Base-by-base conservation (phyloP, 2,329 filamentous ascomycete genomes). In the Pseudogymnoascus sp. region DNA sequence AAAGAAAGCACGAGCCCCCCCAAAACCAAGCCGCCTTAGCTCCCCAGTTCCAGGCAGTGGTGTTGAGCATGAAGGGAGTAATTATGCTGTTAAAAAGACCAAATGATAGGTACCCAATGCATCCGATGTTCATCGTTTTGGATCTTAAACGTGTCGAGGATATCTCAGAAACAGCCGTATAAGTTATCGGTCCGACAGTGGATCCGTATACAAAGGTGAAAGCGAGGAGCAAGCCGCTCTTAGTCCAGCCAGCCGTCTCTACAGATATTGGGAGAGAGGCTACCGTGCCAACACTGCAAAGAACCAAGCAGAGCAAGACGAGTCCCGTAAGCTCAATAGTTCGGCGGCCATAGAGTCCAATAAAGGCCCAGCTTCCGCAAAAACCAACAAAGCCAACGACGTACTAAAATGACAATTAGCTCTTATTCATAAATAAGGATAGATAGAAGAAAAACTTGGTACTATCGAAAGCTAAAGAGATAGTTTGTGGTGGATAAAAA, bases 1-100 rank as follows among this genome's bases (percentile, higher is more conserved):
- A 77, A 5, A 74, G 61, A 44, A 78, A 72, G 69, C 13, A 85
- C 87, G 81, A 83, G 76, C 89, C 91, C 91, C 79, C 96, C 96
- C 71, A 74, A 66, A 73, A 73, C 77, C 95, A 93, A 38, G 91
- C 91, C 0, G 91, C 84, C 70, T 82, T 93, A 76, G 93, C 93
- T 66, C 85, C 81, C 92, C 91, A 96, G 75, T 96, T 80, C 92
- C 93, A 96, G 0, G 86, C 88, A 1, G 80, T 82, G 0, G 92
- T 91, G 76, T 96, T 96, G 44, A 96, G 82, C 92, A 96, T 96
- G 76, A 96, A 96, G 0, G 92, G 92, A 0, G 91, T 96, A 42
- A 96, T 76, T 3, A 96, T 88, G 61, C 86, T 87, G 72, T 86
- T 90, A 70, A 96, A 77, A 68, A 97, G 96, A 67, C 84, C 89